A percentile compares a stretch with the other conserved stretches of the same genome.
Conservation (phyloP, 306 rosid species). For the Cicer cuneatum region DNA sequence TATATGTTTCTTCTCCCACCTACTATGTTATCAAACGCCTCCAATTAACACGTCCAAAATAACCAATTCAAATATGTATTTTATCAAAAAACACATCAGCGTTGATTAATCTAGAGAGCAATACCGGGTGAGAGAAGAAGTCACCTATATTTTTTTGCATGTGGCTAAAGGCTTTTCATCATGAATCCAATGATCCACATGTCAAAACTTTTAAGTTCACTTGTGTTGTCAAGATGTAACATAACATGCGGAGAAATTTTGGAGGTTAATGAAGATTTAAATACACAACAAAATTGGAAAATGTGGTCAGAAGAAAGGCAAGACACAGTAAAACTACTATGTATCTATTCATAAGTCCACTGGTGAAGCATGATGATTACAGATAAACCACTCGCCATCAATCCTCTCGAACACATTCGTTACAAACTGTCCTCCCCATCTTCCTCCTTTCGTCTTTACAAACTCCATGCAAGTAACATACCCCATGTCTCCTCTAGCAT, state of each 20-base stretch:
- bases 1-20: no score
- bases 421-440: conserved; percentile 92
- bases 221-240: conserved; percentile 13
- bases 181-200: conserved; percentile 29
- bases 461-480: conserved; percentile 88
- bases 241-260: not conserved
- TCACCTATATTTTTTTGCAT: not conserved
- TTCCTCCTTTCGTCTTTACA: conserved; percentile 84
- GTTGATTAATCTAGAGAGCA: no score
- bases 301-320: not conserved
- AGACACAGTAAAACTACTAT: not conserved
- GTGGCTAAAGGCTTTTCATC: not conserved
- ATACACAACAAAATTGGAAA: conserved; percentile 30
- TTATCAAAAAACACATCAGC: no score
- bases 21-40: no score
- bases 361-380: conserved; percentile 88
- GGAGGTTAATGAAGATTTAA: conserved; percentile 4
- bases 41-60: no score
- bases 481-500: conserved; percentile 79
- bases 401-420: conserved; percentile 86
- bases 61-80: no score
- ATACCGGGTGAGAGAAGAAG: no score
- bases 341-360: conserved; percentile 63
- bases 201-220: conserved; percentile 28
- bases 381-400: conserved; percentile 77